Percentiles rank a stretch among this genome's conserved stretches.
Evolutionary conservation across 2,329 filamentous ascomycete genomes (phyloP).

Genomic region (Epicoccum nigrum): DNA sequence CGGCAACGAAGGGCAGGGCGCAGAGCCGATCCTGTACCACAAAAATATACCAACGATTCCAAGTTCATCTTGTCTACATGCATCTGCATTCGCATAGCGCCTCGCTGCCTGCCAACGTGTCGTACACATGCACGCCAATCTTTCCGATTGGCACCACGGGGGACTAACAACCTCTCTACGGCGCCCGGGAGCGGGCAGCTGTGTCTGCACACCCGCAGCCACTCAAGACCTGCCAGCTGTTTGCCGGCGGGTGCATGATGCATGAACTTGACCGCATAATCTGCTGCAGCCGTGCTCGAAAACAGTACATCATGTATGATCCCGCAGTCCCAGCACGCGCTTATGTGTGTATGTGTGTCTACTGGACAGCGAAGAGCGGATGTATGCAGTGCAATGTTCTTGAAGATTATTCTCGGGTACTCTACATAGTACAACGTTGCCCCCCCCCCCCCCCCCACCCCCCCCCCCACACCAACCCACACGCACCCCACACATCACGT

Average conservation of each 20-base stretch:
- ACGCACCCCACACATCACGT: too few relatives aligned
- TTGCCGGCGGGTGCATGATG: conserved; percentile 25
- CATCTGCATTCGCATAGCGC: too few relatives aligned
- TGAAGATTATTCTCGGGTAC: conserved; percentile 16
- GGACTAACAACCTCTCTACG: background rate
- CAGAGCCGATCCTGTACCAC: conserved; percentile 46
- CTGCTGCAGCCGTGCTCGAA: background rate
- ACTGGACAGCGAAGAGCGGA: conserved; percentile 1
- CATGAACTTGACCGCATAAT: conserved; percentile 2
- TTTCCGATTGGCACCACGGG: conserved; percentile 9
- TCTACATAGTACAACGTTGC: conserved; percentile 23
- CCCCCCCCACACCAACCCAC: too few relatives aligned
- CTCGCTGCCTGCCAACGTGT: too few relatives aligned
- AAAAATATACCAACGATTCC: conserved; percentile 49
- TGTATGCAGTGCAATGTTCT: too few relatives aligned
- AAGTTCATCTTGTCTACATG: conserved; percentile 21
- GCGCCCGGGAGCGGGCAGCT: conserved; percentile 1
- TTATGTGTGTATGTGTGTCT: too few relatives aligned
- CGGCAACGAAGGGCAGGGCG: conserved; percentile 39
- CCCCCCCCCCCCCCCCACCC: too few relatives aligned
- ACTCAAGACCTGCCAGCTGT: conserved; percentile 38
- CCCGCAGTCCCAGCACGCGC: too few relatives aligned
- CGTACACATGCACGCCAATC: background rate
- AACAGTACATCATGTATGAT: too few relatives aligned
- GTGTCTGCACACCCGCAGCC: conserved; percentile 20